These are phyloP conservation scores for Sporothrix phasma DNA, from an alignment of 2,329 filamentous ascomycete species.

Conservation along the genomic window DNA sequence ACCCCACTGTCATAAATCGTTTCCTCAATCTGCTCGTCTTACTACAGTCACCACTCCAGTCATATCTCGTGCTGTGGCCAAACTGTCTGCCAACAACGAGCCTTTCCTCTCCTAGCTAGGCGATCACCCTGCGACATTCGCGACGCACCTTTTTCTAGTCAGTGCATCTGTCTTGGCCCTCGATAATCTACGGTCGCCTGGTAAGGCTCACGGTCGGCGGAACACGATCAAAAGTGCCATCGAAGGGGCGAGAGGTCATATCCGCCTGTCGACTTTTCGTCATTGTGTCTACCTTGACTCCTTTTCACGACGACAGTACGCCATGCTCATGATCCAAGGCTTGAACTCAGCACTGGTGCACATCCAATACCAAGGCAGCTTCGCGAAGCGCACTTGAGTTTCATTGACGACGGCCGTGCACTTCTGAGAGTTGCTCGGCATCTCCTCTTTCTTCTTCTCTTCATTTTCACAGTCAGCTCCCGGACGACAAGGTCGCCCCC, in stretches of 20 bases:
- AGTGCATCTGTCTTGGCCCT: not conserved
- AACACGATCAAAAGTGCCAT: not conserved
- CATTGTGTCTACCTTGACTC: not conserved
- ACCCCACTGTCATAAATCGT: not conserved
- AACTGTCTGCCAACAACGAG: not conserved
- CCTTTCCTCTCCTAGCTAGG: not conserved
- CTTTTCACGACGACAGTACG: slow-evolving; percentile 25
- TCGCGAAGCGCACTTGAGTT: not conserved
- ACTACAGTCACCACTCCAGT: not conserved
- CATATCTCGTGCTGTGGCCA: not conserved
- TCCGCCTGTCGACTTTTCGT: not conserved
- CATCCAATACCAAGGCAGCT: slow-evolving; percentile 2
- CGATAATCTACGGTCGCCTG: not conserved
- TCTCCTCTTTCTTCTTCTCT: not conserved
- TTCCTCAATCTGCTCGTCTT: not conserved
- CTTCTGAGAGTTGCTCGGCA: not conserved
- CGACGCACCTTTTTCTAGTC: not conserved
- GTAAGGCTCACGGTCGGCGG: not conserved
- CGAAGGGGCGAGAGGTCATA: not conserved
- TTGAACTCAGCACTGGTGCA: slow-evolving; percentile 34
- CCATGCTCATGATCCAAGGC: slow-evolving; percentile 46
- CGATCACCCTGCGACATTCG: not conserved
- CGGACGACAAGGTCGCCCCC: not conserved
- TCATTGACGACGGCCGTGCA: not conserved
- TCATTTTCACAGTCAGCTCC: no score